Evolutionary conservation across 495 filamentous ascomycete species (phyloP).

Genomic region (Penicillium waksmanii): DNA sequence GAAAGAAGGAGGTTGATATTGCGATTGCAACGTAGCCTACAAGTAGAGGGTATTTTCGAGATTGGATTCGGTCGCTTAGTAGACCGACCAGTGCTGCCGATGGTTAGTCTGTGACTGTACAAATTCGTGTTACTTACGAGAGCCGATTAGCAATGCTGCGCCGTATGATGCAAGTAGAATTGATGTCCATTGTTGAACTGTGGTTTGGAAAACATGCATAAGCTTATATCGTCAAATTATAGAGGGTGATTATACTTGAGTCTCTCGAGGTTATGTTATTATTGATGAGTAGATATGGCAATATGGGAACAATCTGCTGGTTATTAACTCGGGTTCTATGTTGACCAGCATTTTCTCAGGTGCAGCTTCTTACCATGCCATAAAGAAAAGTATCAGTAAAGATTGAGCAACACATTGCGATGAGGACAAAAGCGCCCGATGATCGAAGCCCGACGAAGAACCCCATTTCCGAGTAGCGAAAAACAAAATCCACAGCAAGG

Average conservation of each 20-base stretch:
- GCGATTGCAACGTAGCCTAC: conserved; percentile 11
- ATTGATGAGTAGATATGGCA: conserved; percentile 6
- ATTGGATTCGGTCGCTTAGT: conserved; percentile 11
- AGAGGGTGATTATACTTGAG: neutral
- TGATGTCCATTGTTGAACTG: conserved; percentile 15
- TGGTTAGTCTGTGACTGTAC: neutral
- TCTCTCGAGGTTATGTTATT: neutral
- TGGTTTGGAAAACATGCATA: neutral
- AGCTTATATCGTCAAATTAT: neutral
- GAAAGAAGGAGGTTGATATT: conserved; percentile 4
- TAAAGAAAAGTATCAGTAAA: conserved; percentile 16
- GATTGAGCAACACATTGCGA: conserved; percentile 11
- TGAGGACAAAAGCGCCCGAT: conserved; percentile 4
- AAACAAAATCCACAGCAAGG: neutral
- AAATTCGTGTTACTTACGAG: conserved; percentile 1
- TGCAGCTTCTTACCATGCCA: conserved; percentile 8
- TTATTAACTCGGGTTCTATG: neutral
- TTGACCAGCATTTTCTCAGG: neutral
- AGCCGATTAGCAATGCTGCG: conserved; percentile 8
- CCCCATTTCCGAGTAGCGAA: neutral
- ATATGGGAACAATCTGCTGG: conserved; percentile 10
- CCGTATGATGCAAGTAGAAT: conserved; percentile 9
- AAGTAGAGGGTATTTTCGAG: conserved; percentile 7
- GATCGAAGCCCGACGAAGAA: neutral
- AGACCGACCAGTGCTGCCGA: conserved; percentile 7